phyloP scores from a whole-genome alignment of 768 basidiomycete species.

The Mycena kentingensis region DNA sequence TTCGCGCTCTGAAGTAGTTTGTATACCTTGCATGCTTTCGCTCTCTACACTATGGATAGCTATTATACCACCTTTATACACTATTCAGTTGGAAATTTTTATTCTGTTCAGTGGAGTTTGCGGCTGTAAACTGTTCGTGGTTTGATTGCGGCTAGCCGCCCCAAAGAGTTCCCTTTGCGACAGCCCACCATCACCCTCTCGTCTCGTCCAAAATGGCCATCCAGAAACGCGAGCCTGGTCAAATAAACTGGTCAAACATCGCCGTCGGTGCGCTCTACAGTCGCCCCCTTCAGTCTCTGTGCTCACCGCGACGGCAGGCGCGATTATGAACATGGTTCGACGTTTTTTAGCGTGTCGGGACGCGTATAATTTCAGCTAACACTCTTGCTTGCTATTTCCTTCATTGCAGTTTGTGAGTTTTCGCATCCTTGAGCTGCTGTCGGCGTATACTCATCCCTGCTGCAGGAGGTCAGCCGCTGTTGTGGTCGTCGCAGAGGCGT shows the following conservation, averaged over 20 bases:
- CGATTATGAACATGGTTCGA: constrained; percentile 96
- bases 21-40: constrained; percentile 3
- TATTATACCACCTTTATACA: background rate
- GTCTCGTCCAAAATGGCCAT: constrained; percentile 63
- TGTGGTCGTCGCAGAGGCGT: constrained; percentile 1
- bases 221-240: constrained; percentile 82
- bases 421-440: background rate
- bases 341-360: constrained; percentile 18
- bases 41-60: background rate
- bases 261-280: constrained; percentile 71
- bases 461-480: constrained; percentile 18
- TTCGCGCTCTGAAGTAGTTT: background rate
- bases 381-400: constrained; percentile 1
- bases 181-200: constrained; percentile 24
- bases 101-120: too few relatives aligned
- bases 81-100: background rate
- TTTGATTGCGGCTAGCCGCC: background rate
- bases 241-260: constrained; percentile 95
- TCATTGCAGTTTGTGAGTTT: constrained; percentile 38
- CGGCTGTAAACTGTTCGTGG: background rate
- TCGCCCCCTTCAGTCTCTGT: constrained; percentile 16
- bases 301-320: constrained; percentile 54
- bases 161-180: constrained; percentile 25
- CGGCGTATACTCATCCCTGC: background rate
- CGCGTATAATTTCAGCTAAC: constrained; percentile 12